Evolutionary conservation across 352 stramenopile species (phyloP).

Genomic region (Pythium grandisporangium): DNA sequence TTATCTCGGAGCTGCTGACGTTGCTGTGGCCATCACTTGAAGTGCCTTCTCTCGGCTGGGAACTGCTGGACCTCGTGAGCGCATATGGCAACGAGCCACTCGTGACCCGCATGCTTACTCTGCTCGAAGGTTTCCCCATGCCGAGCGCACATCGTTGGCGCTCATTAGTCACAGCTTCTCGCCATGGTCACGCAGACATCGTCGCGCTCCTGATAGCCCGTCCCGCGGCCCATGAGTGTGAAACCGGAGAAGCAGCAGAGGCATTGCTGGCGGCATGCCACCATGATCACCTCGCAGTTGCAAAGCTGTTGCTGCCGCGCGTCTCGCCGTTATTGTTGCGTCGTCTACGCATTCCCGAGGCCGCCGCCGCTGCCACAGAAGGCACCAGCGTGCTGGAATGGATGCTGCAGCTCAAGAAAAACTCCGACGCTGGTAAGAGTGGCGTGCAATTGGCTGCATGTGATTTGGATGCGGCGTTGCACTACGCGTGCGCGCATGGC

Average conservation of each 20-base stretch:
- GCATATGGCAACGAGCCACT: conserved; percentile 1
- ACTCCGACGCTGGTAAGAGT: no score
- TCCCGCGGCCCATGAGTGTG: background rate
- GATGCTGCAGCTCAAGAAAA: conserved; percentile 1
- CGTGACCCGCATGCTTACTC: conserved; percentile 1
- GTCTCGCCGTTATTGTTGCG: conserved; percentile 8
- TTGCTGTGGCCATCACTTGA: background rate
- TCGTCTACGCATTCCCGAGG: conserved; percentile 1
- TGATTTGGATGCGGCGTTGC: conserved; percentile 11
- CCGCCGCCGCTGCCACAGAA: background rate
- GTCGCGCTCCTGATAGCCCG: conserved; percentile 2
- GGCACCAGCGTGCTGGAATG: conserved; percentile 3
- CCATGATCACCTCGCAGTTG: conserved; percentile 1
- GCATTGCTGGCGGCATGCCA: conserved; percentile 15
- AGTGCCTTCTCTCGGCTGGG: background rate
- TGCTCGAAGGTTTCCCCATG: background rate
- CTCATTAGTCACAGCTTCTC: conserved; percentile 8
- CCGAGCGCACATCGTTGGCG: conserved; percentile 8
- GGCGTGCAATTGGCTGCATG: background rate
- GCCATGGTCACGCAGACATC: conserved; percentile 8
- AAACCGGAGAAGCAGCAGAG: conserved; percentile 4
- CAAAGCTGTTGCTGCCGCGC: conserved; percentile 3
- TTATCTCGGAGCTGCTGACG: conserved; percentile 5
- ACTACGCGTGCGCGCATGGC: conserved; percentile 15
- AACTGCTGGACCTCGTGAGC: conserved; percentile 2